Conservation (phyloP, 768 basidiomycete species). For the Lentinula boryana region DNA sequence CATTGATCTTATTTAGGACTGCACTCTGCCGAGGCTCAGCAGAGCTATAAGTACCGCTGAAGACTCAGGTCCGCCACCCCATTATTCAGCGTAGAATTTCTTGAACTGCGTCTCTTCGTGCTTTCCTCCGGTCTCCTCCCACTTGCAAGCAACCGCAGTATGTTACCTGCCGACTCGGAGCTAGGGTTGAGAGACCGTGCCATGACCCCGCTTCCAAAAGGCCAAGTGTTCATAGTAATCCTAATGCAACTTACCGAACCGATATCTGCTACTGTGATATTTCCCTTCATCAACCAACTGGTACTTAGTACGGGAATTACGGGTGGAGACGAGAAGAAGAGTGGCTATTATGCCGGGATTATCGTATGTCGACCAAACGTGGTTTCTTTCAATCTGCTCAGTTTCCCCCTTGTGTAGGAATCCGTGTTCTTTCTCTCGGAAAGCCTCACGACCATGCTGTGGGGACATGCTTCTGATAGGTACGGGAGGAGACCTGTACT, state of each 20-base stretch:
- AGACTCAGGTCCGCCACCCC: neutral
- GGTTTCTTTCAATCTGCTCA: neutral
- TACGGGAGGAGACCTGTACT: constrained; percentile 10
- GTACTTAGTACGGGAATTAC: constrained; percentile 30
- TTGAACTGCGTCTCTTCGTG: neutral
- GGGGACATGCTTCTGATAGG: constrained; percentile 8
- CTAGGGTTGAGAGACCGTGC: no score
- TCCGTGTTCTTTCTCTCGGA: constrained; percentile 23
- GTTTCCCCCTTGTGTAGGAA: constrained; percentile 12
- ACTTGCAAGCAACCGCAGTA: neutral
- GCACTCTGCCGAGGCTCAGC: neutral
- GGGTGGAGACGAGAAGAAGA: constrained; percentile 28
- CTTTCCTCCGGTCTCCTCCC: no score
- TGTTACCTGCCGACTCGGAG: neutral
- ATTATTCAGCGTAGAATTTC: neutral
- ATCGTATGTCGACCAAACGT: constrained; percentile 21
- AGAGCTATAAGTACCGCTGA: neutral
- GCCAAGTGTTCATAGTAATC: constrained; percentile 24
- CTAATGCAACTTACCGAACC: constrained; percentile 29
- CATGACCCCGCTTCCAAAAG: constrained; percentile 23
- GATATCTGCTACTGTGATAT: constrained; percentile 30
- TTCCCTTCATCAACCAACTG: constrained; percentile 33
- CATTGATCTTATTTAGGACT: neutral
- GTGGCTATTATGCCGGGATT: constrained; percentile 36
- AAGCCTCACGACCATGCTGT: neutral